Percentiles rank a stretch among this genome's conserved stretches.
These are phyloP conservation scores for Kentomonas sorsogonicus DNA, from an alignment of 208 protist species.

Conservation along the genomic window DNA sequence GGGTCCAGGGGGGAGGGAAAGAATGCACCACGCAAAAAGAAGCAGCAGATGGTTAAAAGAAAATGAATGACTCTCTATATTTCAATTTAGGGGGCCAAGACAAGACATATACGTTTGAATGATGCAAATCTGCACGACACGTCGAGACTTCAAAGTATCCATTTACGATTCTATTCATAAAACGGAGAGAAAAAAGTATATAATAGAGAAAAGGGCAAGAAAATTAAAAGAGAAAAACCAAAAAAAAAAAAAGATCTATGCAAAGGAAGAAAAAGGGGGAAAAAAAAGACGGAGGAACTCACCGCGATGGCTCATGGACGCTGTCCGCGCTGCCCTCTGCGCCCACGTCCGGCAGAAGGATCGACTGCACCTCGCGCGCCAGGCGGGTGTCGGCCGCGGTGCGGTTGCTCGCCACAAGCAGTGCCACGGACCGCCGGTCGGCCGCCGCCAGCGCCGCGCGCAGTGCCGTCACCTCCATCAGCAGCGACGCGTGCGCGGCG, in stretches of 20 bases:
- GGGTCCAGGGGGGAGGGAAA: no score
- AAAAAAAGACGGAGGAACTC: background rate
- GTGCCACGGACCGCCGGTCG: slow-evolving; percentile 12
- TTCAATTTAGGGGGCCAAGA: no score
- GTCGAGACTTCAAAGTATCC: no score
- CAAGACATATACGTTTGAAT: no score
- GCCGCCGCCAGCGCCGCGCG: slow-evolving; percentile 40
- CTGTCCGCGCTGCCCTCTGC: background rate
- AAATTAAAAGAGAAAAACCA: background rate
- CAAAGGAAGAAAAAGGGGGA: background rate
- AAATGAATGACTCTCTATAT: no score
- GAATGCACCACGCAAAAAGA: no score
- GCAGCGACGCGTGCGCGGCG: slow-evolving; percentile 37
- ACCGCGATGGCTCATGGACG: background rate
- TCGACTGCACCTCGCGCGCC: slow-evolving; percentile 10
- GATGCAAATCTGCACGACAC: no score
- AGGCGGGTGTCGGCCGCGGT: background rate
- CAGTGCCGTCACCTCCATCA: slow-evolving; percentile 52
- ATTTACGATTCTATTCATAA: background rate
- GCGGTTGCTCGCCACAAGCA: background rate
- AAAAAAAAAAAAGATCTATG: background rate
- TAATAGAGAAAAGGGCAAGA: slow-evolving; percentile 1
- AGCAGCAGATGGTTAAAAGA: no score
- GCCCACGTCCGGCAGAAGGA: slow-evolving; percentile 18
- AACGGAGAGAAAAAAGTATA: slow-evolving; percentile 2